Base-by-base conservation (phyloP, 2,329 filamentous ascomycete species). In the Aspergillus novoparasiticus region DNA sequence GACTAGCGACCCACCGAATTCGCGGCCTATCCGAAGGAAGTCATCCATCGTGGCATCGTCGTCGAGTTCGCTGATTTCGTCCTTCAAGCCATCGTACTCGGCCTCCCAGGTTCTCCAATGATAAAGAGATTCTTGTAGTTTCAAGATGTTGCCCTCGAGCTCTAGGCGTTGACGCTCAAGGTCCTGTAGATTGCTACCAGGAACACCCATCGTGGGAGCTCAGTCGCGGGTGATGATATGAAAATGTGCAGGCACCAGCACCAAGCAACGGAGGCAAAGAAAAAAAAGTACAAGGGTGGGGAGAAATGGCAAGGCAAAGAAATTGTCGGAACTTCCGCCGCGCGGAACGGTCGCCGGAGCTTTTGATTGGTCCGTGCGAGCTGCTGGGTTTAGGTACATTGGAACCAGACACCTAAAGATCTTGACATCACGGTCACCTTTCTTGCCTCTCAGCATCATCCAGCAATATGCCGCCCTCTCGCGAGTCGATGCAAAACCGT, bases 91-190 rank as follows among this genome's bases (percentile, higher is more conserved):
- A 74, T 97, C 92, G 77, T 98, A 98, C 76, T 98, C 94, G 55
- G 91, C 88, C 75, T 96, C 94, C 87, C 92, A 96, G 60, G 89
- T 89, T 67, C 92, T 90, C 94, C 94, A 99, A 80, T 96, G 90
- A 66, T 89, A 88, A 59, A 98, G 84, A 8, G 91, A 89, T 72
- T 90, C 87, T 60, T 87, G 87, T 23, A 98, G 85, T 75, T 92
- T 88, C 57, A 84, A 80, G 54, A 96, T 85, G 67, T 90, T 93
- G 43, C 88, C 85, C 76, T 97, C 92, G 9, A 98, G 88, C 64
- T 89, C 85, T 68, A 86, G 82, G 19, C 92, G 87, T 73, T 94
- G 91, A 65, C 86, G 86, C 76, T 96, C 93, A 48, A 96, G 85
- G 71, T 89, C 86, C 51, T 86, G 80, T 57, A 93, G 84, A 59